Conservation (phyloP, 208 protist genomes). For the Angomonas desouzai region DNA sequence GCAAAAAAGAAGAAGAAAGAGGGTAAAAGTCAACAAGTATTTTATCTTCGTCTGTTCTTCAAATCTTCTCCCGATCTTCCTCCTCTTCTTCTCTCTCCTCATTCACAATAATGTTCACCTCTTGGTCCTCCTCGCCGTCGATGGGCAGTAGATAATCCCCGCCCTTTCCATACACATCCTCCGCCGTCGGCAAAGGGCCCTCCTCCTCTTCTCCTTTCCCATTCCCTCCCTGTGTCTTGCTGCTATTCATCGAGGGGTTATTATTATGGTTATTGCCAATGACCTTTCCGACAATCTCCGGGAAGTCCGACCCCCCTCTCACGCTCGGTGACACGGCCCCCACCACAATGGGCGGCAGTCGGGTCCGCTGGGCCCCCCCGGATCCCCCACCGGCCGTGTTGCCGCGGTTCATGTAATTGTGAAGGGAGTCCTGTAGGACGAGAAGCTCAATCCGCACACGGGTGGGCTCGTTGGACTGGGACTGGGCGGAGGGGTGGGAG, state of each 20-base stretch:
- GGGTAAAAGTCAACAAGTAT: too few relatives aligned
- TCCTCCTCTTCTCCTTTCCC: too few relatives aligned
- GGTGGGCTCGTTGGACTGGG: neutral
- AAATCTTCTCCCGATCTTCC: too few relatives aligned
- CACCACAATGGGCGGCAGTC: neutral
- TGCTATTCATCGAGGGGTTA: neutral
- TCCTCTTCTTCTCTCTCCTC: neutral
- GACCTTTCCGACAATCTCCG: neutral
- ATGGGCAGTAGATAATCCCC: neutral
- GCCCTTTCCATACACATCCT: neutral
- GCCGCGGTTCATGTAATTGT: constrained; percentile 4
- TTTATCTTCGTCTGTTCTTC: too few relatives aligned
- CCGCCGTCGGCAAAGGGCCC: neutral
- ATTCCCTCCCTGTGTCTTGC: too few relatives aligned
- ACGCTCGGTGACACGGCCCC: neutral
- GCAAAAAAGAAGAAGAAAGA: neutral
- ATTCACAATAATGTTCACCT: neutral
- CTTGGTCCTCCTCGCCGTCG: neutral
- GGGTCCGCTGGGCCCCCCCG: neutral
- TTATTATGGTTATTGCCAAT: neutral
- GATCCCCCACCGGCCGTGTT: neutral
- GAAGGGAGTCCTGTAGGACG: constrained; percentile 5
- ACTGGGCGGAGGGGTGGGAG: neutral
- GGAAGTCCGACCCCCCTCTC: neutral
- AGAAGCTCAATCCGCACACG: neutral